Evolutionary conservation across 305 asterid genomes (phyloP).

Genomic region (Fraxinus albicans): DNA sequence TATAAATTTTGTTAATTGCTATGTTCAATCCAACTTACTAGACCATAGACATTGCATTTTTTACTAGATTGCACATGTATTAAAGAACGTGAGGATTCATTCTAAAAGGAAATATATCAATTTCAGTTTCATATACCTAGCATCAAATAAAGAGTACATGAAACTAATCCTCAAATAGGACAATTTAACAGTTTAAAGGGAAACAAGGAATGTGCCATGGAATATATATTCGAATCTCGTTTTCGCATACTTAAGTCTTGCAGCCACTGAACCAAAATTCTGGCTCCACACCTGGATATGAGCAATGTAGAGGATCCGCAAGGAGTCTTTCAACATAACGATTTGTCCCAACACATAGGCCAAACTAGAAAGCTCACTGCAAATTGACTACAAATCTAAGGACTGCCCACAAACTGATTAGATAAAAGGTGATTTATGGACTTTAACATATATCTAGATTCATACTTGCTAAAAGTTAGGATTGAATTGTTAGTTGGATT

Average conservation of each 20-base stretch:
- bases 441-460: not conserved
- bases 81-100: not conserved
- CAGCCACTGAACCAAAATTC: not conserved
- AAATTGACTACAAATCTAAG: slow-evolving; percentile 2
- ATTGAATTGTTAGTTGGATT: not conserved
- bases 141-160: not conserved
- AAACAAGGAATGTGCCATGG: not conserved
- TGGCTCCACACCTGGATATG: not conserved
- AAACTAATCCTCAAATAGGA: not conserved
- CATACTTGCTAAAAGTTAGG: not conserved
- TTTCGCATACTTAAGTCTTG: not conserved
- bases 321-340: not conserved
- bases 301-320: slow-evolving; percentile 1
- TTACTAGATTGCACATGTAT: not conserved
- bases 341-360: not conserved
- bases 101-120: not conserved
- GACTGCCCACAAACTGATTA: not conserved
- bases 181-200: not conserved
- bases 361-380: not conserved
- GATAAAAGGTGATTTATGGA: not conserved
- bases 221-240: not conserved
- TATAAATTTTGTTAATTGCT: not conserved
- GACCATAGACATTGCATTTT: not conserved
- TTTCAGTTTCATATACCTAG: not conserved
- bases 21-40: not conserved